phyloP scores from a whole-genome alignment of 768 basidiomycete species.

The Hydnomerulius pinastri region DNA sequence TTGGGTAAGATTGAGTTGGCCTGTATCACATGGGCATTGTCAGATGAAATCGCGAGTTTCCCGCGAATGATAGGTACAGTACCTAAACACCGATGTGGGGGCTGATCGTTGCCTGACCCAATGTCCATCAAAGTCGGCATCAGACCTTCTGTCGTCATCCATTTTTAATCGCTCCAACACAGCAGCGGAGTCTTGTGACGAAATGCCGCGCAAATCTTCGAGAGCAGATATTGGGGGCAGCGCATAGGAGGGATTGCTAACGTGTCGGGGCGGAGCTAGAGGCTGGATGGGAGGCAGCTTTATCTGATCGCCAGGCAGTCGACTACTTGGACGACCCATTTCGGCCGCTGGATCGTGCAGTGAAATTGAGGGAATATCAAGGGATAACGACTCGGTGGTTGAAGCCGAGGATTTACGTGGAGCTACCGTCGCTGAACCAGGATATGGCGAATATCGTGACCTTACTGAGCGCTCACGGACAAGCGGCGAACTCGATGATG shows the following conservation, averaged over 20 bases:
- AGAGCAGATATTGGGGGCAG: constrained; percentile 70
- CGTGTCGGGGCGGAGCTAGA: constrained; percentile 27
- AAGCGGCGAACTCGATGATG: constrained; percentile 27
- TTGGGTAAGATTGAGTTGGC: constrained; percentile 17
- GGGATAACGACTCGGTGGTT: constrained; percentile 30
- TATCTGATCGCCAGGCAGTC: constrained; percentile 38
- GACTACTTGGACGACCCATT: constrained; percentile 15
- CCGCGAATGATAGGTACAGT: not conserved
- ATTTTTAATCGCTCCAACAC: constrained; percentile 64
- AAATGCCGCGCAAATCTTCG: constrained; percentile 58
- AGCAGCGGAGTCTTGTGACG: constrained; percentile 58
- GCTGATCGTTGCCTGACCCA: constrained; percentile 47
- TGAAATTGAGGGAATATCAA: constrained; percentile 38
- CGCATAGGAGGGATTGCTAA: constrained; percentile 47
- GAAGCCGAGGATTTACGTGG: constrained; percentile 26
- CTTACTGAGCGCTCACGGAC: constrained; percentile 24
- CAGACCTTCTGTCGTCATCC: constrained; percentile 43
- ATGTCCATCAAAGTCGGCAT: constrained; percentile 27
- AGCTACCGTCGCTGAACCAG: constrained; percentile 26
- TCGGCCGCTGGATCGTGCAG: constrained; percentile 34
- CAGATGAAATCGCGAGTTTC: not conserved
- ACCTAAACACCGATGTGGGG: constrained; percentile 41
- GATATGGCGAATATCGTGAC: constrained; percentile 50
- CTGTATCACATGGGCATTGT: constrained; percentile 13
- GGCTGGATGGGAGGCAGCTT: constrained; percentile 45